phyloP scores from a whole-genome alignment of 2,329 filamentous ascomycete species.

The Fusarium sp. region DNA sequence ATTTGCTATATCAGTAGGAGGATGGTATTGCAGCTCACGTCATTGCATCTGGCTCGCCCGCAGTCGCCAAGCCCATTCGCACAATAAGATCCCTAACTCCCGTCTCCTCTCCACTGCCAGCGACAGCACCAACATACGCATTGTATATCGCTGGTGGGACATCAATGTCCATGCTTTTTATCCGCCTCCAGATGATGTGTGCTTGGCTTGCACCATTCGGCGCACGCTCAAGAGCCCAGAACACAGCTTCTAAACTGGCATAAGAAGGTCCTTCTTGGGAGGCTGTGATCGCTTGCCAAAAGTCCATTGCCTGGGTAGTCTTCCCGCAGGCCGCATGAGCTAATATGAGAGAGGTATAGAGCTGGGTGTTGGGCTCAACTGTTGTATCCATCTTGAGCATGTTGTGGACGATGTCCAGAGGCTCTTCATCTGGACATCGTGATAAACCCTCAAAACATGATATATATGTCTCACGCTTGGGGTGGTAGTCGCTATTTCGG shows the following conservation, averaged over 20 bases:
- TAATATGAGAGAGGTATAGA: conserved; percentile 88
- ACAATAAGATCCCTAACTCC: conserved; percentile 73
- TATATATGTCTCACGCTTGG: conserved; percentile 79
- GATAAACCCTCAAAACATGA: conserved; percentile 80
- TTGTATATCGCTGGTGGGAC: conserved; percentile 78
- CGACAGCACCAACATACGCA: conserved; percentile 80
- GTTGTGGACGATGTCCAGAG: conserved; percentile 82
- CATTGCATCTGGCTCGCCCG: conserved; percentile 71
- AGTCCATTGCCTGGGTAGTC: conserved; percentile 73
- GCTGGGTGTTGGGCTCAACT: conserved; percentile 76
- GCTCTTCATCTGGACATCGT: conserved; percentile 60
- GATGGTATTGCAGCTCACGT: conserved; percentile 67
- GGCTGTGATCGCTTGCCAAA: conserved; percentile 85
- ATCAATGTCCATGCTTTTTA: conserved; percentile 79
- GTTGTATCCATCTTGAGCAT: conserved; percentile 93
- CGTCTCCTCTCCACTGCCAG: conserved; percentile 75
- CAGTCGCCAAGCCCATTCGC: conserved; percentile 72
- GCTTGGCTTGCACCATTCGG: conserved; percentile 67
- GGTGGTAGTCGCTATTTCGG: conserved; percentile 68
- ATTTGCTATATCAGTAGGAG: not conserved
- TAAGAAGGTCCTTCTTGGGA: conserved; percentile 89
- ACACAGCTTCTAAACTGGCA: conserved; percentile 80
- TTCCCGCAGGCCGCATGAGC: conserved; percentile 78
- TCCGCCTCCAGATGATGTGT: conserved; percentile 74
- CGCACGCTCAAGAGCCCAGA: conserved; percentile 77